phyloP scores from a whole-genome alignment of 108 stramenopile genomes.

The Licmophora abbreviata region DNA sequence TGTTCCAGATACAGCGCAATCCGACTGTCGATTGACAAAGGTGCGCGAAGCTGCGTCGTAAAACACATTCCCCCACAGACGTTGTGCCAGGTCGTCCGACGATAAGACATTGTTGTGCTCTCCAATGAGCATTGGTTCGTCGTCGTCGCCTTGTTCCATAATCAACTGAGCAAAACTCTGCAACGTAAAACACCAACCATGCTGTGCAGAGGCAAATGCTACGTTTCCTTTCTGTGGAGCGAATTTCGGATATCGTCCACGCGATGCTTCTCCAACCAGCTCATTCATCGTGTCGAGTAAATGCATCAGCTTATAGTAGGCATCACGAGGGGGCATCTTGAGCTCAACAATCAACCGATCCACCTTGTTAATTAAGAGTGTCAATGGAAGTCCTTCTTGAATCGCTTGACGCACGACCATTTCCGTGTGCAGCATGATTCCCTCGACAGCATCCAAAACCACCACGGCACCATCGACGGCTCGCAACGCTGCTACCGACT shows the following conservation, averaged over 20 bases:
- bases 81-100: conserved; percentile 61
- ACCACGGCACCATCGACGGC: conserved; percentile 84
- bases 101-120: conserved; percentile 67
- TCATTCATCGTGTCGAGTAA: conserved; percentile 87
- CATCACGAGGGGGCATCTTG: conserved; percentile 91
- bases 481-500: conserved; percentile 82
- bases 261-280: conserved; percentile 43
- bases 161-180: conserved; percentile 84
- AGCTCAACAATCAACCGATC: conserved; percentile 96
- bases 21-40: conserved; percentile 43
- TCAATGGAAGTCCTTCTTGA: conserved; percentile 70
- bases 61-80: conserved; percentile 93
- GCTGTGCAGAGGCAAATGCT: conserved; percentile 79
- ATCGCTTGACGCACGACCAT: conserved; percentile 75
- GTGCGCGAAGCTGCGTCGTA: conserved; percentile 56
- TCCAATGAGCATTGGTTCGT: no score
- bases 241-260: conserved; percentile 66
- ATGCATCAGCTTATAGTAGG: conserved; percentile 90
- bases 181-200: conserved; percentile 88
- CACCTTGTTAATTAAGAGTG: conserved; percentile 86
- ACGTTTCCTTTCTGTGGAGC: conserved; percentile 85
- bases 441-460: conserved; percentile 95
- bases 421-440: conserved; percentile 92
- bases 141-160: conserved; percentile 50
- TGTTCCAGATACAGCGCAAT: conserved; percentile 22